Conservation (phyloP, 257 asterid species). For the Nicotiana otophora region DNA sequence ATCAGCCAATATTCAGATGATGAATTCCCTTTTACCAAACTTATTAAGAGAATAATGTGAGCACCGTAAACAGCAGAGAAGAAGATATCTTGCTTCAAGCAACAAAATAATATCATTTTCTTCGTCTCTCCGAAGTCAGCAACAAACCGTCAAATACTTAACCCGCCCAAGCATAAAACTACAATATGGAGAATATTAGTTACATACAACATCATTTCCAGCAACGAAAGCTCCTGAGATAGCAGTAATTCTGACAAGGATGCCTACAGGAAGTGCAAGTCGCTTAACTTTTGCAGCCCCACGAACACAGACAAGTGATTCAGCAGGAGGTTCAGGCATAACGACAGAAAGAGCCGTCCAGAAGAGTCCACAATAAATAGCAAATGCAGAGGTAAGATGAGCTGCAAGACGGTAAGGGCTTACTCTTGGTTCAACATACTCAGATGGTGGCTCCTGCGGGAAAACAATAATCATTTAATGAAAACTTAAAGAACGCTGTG, state of each 20-base stretch:
- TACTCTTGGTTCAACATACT: constrained; percentile 79
- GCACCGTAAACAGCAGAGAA: no score
- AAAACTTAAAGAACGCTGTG: background rate
- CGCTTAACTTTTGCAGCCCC: constrained; percentile 86
- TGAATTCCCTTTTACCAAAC: background rate
- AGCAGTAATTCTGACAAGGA: constrained; percentile 84
- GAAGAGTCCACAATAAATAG: constrained; percentile 73
- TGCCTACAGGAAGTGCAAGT: constrained; percentile 72
- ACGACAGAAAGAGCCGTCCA: constrained; percentile 95
- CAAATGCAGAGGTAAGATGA: constrained; percentile 93
- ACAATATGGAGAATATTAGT: background rate
- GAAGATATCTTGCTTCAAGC: no score
- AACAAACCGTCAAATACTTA: background rate
- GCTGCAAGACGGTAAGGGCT: constrained; percentile 97
- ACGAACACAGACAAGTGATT: constrained; percentile 75
- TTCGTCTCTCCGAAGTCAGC: background rate
- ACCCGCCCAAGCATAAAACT: constrained; percentile 9
- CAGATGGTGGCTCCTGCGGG: constrained; percentile 70
- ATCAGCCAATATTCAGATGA: constrained; percentile 22
- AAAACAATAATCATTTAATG: constrained; percentile 21
- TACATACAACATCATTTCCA: constrained; percentile 88
- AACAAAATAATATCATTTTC: no score
- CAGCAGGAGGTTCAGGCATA: constrained; percentile 94
- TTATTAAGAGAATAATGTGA: background rate
- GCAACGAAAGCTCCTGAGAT: constrained; percentile 98